Evolutionary conservation across 164 flowering plant species (phyloP), one percentile per base, ranked within the genome.

Genomic region (Tetracentron sinense): DNA sequence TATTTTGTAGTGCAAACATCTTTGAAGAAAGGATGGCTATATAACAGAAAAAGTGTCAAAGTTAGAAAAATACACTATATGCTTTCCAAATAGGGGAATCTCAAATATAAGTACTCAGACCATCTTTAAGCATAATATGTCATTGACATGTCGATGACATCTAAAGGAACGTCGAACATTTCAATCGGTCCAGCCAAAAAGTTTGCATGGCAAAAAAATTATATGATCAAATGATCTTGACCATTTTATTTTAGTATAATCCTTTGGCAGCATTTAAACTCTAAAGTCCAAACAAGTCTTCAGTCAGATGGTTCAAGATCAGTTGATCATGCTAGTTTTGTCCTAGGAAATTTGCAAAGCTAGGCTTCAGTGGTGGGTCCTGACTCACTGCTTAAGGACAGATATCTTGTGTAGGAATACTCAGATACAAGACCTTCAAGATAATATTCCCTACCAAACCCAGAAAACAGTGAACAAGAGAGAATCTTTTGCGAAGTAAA

Each of bases 11-110:
- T 56, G 70, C 74, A 93, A 69, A 74, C 97, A 85, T 82, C 96
- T 79, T 69, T 89, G 97, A 63, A 89, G 91, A 81, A 85, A 89
- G 27, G 76, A 69, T 16, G 98, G 96, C 98, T 93, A 66, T 93
- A 66, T 79, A 79, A 5, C 22, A 74, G 20, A 60, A 66, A 46
- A 44, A 38, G 35, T 27, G 21, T 15, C 16, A 27, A 67, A 33
- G n/a, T 75, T 61, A 80, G 67, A 72, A 64, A 57, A 25, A 23
- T 23, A 51, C 2, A 27, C n/a, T 38, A 20, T 26, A 27, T 46
- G 22, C 4, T 21, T 4, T 35, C 10, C 49, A 49, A 20, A 15
- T 27, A 55, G 30, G 20, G 15, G 33, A 61, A 42, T 29, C 42
- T 30, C 4, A 33, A 15, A 47, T 38, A 12, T 38, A 8, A 4